Evolutionary conservation across 75 land plant species (phyloP).

Genomic region (Sequoia sempervirens): DNA sequence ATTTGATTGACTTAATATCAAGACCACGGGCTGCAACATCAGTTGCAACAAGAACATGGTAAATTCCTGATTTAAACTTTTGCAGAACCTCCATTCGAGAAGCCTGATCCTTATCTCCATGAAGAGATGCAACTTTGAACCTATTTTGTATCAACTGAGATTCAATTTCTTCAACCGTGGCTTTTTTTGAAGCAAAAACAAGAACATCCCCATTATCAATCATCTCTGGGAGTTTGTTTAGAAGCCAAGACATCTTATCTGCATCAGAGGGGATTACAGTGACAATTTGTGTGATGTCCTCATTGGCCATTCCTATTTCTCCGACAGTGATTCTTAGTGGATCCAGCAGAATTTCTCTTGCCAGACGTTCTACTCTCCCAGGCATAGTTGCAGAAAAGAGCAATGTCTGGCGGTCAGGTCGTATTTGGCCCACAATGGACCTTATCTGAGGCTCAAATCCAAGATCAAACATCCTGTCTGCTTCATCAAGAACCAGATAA

Average conservation of each 20-base stretch:
- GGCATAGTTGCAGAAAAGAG: constrained; percentile 99
- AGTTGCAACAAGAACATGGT: constrained; percentile 92
- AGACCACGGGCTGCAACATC: constrained; percentile 99
- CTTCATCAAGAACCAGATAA: constrained; percentile 94
- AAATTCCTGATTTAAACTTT: constrained; percentile 79
- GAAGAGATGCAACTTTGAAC: constrained; percentile 89
- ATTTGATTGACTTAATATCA: constrained; percentile 96
- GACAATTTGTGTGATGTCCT: constrained; percentile 94
- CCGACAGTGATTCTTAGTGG: constrained; percentile 91
- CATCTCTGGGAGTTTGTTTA: constrained; percentile 66
- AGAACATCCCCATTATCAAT: constrained; percentile 94
- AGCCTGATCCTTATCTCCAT: constrained; percentile 98
- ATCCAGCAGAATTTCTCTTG: constrained; percentile 85
- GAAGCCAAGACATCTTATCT: constrained; percentile 94
- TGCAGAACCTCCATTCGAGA: constrained; percentile 92
- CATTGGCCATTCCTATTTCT: constrained; percentile 96
- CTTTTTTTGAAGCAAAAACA: constrained; percentile 89
- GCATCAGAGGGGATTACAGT: constrained; percentile 84
- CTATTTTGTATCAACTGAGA: constrained; percentile 52
- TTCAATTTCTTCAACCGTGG: constrained; percentile 89
- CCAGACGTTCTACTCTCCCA: constrained; percentile 77
- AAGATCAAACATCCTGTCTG: constrained; percentile 97
- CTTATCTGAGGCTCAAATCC: constrained; percentile 99
- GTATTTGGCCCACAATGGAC: constrained; percentile 93
- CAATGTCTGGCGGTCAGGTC: constrained; percentile 96